These are phyloP conservation scores for Cardamine occulta DNA, from an alignment of 345 rosid species.

Conservation along the genomic window DNA sequence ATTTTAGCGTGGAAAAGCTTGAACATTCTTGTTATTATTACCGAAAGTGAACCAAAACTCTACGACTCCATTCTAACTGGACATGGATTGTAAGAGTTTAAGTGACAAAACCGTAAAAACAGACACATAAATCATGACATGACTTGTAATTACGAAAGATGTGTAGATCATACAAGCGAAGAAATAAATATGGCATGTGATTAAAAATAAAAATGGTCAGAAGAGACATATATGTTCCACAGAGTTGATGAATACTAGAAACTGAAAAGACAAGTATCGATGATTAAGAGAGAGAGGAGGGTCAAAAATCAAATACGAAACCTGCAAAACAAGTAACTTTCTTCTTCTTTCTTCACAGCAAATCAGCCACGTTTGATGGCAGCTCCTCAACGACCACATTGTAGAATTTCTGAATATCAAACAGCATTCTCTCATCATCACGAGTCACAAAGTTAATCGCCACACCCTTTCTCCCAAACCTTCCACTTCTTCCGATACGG, in stretches of 20 bases:
- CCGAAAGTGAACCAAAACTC: neutral
- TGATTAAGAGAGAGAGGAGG: neutral
- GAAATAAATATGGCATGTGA: constrained; percentile 27
- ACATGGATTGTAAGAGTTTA: too few relatives aligned
- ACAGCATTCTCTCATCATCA: constrained; percentile 56
- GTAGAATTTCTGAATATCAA: constrained; percentile 58
- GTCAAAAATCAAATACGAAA: constrained; percentile 41
- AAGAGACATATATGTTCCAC: constrained; percentile 37
- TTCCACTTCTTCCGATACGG: constrained; percentile 58
- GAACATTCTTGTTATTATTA: neutral
- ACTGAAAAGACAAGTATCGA: constrained; percentile 16
- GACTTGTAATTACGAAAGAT: neutral
- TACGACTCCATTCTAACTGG: neutral
- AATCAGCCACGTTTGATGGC: constrained; percentile 53
- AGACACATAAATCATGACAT: neutral
- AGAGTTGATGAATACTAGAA: constrained; percentile 33
- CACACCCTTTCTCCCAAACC: constrained; percentile 59
- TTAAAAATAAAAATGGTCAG: constrained; percentile 33
- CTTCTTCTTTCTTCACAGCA: constrained; percentile 43
- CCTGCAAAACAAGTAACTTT: constrained; percentile 38
- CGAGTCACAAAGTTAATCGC: constrained; percentile 56
- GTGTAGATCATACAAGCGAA: neutral
- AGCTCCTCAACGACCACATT: constrained; percentile 56
- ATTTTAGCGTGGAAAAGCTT: too few relatives aligned
- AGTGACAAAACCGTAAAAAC: too few relatives aligned